Evolutionary conservation across 2,329 filamentous ascomycete species (phyloP).

Genomic region (Ascochyta viciae-villosae): DNA sequence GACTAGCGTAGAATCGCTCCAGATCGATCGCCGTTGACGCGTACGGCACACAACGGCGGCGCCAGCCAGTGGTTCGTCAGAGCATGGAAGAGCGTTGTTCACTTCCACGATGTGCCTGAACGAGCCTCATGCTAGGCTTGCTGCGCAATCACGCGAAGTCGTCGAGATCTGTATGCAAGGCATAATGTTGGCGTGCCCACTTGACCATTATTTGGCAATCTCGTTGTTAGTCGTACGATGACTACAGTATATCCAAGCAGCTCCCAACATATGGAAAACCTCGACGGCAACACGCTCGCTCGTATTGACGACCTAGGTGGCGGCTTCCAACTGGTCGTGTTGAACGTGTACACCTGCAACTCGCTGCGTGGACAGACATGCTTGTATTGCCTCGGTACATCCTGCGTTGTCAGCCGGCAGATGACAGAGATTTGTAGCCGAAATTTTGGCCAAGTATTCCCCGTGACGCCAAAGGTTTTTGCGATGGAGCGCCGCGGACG

Average conservation of each 20-base stretch:
- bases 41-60: slow-evolving; percentile 3
- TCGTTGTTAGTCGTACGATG: background rate
- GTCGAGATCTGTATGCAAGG: background rate
- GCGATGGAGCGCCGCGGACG: slow-evolving; percentile 6
- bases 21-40: slow-evolving; percentile 6
- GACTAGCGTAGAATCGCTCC: background rate
- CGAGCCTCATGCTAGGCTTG: slow-evolving; percentile 1
- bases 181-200: background rate
- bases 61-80: slow-evolving; percentile 4
- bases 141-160: background rate
- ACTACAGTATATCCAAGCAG: background rate
- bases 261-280: background rate
- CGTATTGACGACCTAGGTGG: slow-evolving; percentile 1
- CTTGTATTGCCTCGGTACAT: background rate
- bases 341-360: background rate
- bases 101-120: background rate
- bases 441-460: background rate
- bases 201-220: background rate
- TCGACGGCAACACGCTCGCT: background rate
- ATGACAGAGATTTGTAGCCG: background rate
- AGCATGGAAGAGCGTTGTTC: background rate
- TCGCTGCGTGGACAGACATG: background rate
- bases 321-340: background rate
- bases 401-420: slow-evolving; percentile 5
- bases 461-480: background rate